Percentiles rank a stretch among this genome's conserved stretches.
These are phyloP conservation scores for Russula sp. DNA, from an alignment of 768 basidiomycete genomes.

Conservation along the genomic window DNA sequence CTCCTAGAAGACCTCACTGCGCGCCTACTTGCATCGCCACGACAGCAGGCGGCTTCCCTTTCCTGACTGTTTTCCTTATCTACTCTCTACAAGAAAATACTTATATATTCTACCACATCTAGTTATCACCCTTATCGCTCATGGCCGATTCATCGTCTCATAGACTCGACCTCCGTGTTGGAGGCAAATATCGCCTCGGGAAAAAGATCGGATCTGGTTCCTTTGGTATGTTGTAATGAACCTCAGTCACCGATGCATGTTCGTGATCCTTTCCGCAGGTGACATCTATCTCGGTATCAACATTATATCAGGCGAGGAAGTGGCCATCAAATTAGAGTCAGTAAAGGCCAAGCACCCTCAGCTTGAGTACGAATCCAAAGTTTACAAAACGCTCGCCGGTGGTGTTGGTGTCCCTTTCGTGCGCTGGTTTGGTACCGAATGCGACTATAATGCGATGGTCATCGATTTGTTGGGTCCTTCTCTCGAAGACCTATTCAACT, in stretches of 20 bases:
- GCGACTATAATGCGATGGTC: slow-evolving; percentile 99
- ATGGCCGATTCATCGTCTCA: slow-evolving; percentile 70
- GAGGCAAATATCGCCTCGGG: slow-evolving; percentile 94
- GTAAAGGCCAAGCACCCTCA: slow-evolving; percentile 99
- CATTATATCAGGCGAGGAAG: slow-evolving; percentile 99
- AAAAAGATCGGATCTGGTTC: slow-evolving; percentile 99
- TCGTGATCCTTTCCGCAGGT: slow-evolving; percentile 39
- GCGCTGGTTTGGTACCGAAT: slow-evolving; percentile 90
- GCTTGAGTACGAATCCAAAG: slow-evolving; percentile 95
- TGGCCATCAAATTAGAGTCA: slow-evolving; percentile 99
- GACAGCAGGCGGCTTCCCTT: slow-evolving; percentile 5
- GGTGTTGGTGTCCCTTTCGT: slow-evolving; percentile 99
- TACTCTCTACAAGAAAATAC: neutral
- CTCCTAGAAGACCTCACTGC: neutral
- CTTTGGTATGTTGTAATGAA: slow-evolving; percentile 61
- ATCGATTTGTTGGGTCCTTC: slow-evolving; percentile 92
- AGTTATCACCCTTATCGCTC: slow-evolving; percentile 19
- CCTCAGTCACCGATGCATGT: neutral
- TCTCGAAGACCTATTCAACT: slow-evolving; percentile 88
- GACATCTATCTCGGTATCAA: slow-evolving; percentile 99
- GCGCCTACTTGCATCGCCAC: slow-evolving; percentile 11
- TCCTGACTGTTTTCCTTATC: neutral
- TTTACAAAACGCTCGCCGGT: slow-evolving; percentile 96
- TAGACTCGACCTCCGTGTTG: slow-evolving; percentile 82
- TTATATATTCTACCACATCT: neutral